Conservation (phyloP, 768 basidiomycete species). For the Leccinellum luteum region DNA sequence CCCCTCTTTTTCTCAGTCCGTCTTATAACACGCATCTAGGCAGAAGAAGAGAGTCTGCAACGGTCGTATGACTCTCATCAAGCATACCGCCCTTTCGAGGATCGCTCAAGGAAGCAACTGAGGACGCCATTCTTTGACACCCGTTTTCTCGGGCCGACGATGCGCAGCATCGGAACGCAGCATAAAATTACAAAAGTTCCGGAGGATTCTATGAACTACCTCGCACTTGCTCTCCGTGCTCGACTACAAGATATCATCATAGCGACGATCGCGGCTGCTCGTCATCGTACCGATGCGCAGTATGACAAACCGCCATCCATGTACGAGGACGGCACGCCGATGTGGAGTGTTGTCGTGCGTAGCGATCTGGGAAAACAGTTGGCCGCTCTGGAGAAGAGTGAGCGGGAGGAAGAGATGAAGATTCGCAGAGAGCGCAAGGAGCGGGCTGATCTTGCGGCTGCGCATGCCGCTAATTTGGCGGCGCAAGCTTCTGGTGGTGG, state of each 20-base stretch:
- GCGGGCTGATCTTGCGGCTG: slow-evolving; percentile 67
- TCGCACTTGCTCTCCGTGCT: slow-evolving; percentile 74
- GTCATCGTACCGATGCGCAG: slow-evolving; percentile 68
- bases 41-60: slow-evolving; percentile 82
- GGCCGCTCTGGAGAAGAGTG: slow-evolving; percentile 67
- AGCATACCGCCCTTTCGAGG: slow-evolving; percentile 65
- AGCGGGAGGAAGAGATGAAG: slow-evolving; percentile 80
- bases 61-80: slow-evolving; percentile 61
- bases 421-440: slow-evolving; percentile 77
- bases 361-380: slow-evolving; percentile 80
- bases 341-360: slow-evolving; percentile 82
- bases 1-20: not conserved
- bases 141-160: slow-evolving; percentile 58
- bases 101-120: slow-evolving; percentile 78
- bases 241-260: slow-evolving; percentile 69
- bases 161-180: slow-evolving; percentile 63
- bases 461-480: slow-evolving; percentile 61
- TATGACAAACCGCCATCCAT: slow-evolving; percentile 65
- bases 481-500: slow-evolving; percentile 48
- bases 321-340: slow-evolving; percentile 66
- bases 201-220: slow-evolving; percentile 72
- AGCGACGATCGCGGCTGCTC: slow-evolving; percentile 64
- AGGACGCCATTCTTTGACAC: slow-evolving; percentile 67
- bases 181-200: slow-evolving; percentile 69
- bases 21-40: slow-evolving; percentile 43